These are phyloP conservation scores for Cucumis variabilis DNA, from an alignment of 331 rosid genomes.

Conservation along the genomic window DNA sequence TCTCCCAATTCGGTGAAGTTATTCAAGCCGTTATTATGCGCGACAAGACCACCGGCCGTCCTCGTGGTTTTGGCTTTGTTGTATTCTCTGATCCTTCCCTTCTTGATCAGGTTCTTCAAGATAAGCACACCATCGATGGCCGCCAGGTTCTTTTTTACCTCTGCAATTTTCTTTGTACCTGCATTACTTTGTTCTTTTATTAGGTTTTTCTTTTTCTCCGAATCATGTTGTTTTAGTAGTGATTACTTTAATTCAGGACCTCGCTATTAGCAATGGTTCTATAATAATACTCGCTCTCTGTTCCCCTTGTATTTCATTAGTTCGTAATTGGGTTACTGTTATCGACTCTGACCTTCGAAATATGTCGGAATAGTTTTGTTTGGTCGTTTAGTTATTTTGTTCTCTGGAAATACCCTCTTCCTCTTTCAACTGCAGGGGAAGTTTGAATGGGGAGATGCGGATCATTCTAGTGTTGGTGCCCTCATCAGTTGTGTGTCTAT, in stretches of 20 bases:
- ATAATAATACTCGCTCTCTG: background rate
- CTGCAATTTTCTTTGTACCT: background rate
- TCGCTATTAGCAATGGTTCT: slow-evolving; percentile 1
- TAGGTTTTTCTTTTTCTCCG: background rate
- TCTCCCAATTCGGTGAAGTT: slow-evolving; percentile 61
- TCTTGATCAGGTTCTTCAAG: slow-evolving; percentile 58
- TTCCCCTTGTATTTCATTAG: background rate
- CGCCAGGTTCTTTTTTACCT: slow-evolving; percentile 41
- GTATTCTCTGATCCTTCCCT: slow-evolving; percentile 68
- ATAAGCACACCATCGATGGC: slow-evolving; percentile 67
- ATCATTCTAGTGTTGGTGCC: background rate
- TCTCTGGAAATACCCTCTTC: background rate
- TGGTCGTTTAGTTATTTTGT: background rate
- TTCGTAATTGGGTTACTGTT: slow-evolving; percentile 16
- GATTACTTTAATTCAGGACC: background rate
- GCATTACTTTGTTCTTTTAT: slow-evolving; percentile 30
- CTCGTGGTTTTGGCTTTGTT: slow-evolving; percentile 67
- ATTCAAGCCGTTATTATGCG: slow-evolving; percentile 64
- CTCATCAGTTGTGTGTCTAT: background rate
- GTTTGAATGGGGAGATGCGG: background rate
- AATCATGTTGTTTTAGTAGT: background rate
- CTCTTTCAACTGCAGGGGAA: slow-evolving; percentile 13
- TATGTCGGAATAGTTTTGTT: background rate
- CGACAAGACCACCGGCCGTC: slow-evolving; percentile 65
- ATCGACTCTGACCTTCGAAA: background rate